Evolutionary conservation across 2,329 filamentous ascomycete species (phyloP).

Genomic region (Calonectria pseudoreteaudii): DNA sequence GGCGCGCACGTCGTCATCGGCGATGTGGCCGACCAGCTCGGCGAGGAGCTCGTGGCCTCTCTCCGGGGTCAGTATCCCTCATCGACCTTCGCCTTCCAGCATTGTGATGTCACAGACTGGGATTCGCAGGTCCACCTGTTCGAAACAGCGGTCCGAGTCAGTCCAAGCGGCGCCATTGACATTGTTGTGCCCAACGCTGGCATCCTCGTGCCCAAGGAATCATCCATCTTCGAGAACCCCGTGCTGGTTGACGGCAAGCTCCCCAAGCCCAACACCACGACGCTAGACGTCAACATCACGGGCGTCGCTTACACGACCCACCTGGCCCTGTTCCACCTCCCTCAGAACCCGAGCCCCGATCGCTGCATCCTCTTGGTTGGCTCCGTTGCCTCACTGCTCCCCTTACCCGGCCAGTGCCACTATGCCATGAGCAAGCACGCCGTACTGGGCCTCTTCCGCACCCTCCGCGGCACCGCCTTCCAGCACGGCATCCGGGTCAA

Average conservation of each 20-base stretch:
- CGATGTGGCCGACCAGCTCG: constrained; percentile 68
- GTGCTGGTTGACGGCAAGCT: constrained; percentile 55
- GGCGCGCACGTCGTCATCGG: constrained; percentile 73
- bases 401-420: constrained; percentile 58
- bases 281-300: constrained; percentile 71
- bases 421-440: constrained; percentile 75
- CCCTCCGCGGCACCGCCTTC: constrained; percentile 62
- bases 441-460: constrained; percentile 73
- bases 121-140: constrained; percentile 73
- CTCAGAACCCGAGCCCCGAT: constrained; percentile 35
- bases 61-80: constrained; percentile 55
- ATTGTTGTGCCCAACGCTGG: constrained; percentile 76
- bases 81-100: constrained; percentile 64
- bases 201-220: constrained; percentile 55
- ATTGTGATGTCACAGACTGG: constrained; percentile 76
- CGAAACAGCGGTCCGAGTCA: constrained; percentile 65
- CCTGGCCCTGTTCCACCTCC: constrained; percentile 65
- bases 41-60: constrained; percentile 65
- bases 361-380: constrained; percentile 73
- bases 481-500: constrained; percentile 69
- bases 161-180: constrained; percentile 68
- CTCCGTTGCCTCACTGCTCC: constrained; percentile 67
- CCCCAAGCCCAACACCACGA: constrained; percentile 60
- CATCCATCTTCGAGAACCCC: constrained; percentile 60
- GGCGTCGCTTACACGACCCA: constrained; percentile 75